Evolutionary conservation across 2,329 filamentous ascomycete genomes (phyloP), one percentile per base, ranked within the genome.

Genomic region (Elsinoe ampelina): DNA sequence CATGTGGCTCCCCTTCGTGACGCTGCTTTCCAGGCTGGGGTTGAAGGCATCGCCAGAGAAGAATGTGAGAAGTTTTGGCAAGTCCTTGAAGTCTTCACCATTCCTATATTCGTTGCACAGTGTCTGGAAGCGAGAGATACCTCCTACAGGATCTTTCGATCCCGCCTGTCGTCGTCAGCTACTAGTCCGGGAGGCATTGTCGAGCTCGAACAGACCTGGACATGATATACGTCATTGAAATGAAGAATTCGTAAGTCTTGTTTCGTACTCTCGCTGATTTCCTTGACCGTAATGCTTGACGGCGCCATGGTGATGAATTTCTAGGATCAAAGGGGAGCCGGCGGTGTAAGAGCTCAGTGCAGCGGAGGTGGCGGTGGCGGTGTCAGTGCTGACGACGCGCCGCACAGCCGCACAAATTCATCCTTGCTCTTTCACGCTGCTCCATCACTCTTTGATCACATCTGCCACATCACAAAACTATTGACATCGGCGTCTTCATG

Each of bases 11-110:
- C 84, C 82, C 73, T 95, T 95, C 2, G 90, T 95, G 34, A 95
- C 84, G 15, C 86, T 87, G 65, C 86, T 92, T 71, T 95, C 90
- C 58, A 95, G 73, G 64, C 87, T 92, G 0, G 91, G 90, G 68
- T 95, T 95, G 72, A 93, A 96, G 8, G 86, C 89, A 77, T 95
- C 91, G 36, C 90, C 90, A 2, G 89, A 95, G 71, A 95, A 96
- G 63, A 95, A 79, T 1, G 88, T 91, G 52, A 95, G 67, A 3
- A 89, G 72, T 38, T 80, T 75, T 1, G 88, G 75, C 67, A 88
- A 84, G 15, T 73, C 81, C 50, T 76, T 68, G 67, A 81, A 93
- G 51, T 75, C 75, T 41, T 78, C 70, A 52, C 80, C 77, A 1
- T 80, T 71, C 52, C 83, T 82, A 67, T 95, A 95, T 68, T 91